Evolutionary conservation across 805 yeast species (phyloP).

Genomic region (Starmera quercuum): DNA sequence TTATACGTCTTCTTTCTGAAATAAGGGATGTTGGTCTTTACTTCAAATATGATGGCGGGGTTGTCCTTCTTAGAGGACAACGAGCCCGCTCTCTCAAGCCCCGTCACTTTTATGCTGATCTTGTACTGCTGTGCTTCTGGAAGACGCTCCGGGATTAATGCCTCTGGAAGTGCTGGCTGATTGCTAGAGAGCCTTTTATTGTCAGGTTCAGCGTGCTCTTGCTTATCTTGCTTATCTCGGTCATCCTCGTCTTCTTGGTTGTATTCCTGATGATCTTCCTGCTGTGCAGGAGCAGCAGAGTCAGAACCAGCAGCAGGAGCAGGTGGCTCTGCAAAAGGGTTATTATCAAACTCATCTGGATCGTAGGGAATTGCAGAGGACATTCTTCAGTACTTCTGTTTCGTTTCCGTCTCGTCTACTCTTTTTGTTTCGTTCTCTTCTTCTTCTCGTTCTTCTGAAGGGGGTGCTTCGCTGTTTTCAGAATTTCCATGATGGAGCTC

Average conservation of each 20-base stretch:
- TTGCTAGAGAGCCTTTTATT: conserved; percentile 1
- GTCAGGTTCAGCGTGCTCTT: conserved; percentile 7
- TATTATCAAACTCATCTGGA: conserved; percentile 52
- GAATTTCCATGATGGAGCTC: not conserved
- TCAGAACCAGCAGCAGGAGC: conserved; percentile 9
- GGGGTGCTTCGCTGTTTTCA: not conserved
- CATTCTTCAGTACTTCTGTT: conserved; percentile 18
- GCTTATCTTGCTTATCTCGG: conserved; percentile 1
- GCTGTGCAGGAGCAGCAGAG: conserved; percentile 9
- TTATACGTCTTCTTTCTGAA: conserved; percentile 65
- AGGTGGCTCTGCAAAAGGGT: conserved; percentile 49
- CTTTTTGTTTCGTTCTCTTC: not conserved
- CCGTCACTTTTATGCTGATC: conserved; percentile 51
- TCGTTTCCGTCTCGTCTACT: no score
- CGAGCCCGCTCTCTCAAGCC: conserved; percentile 58
- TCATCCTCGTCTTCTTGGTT: conserved; percentile 1
- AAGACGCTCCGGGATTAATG: conserved; percentile 17
- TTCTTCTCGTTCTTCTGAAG: not conserved
- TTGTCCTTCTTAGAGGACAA: conserved; percentile 53
- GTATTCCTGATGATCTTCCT: conserved; percentile 3
- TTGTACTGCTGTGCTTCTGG: conserved; percentile 21
- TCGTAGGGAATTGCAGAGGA: conserved; percentile 37
- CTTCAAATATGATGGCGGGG: conserved; percentile 73
- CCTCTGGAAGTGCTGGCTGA: conserved; percentile 2
- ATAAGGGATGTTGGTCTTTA: conserved; percentile 60